phyloP scores from a whole-genome alignment of 140 eudicot species.

The Anethum foeniculum region DNA sequence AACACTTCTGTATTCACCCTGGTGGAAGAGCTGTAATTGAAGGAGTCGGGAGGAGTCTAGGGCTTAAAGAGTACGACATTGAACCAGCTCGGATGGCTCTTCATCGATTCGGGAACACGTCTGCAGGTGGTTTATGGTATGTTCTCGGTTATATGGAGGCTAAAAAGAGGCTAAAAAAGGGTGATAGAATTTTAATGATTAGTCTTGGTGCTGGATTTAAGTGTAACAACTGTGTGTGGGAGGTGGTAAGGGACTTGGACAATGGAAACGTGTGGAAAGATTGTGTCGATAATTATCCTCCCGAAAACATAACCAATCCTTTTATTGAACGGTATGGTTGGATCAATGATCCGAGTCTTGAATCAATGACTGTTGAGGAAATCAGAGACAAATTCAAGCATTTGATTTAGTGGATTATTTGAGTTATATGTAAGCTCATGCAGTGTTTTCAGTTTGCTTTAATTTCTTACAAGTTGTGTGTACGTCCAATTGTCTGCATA shows the following conservation, averaged over 20 bases:
- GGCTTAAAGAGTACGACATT: conserved; percentile 28
- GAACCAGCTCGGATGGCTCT: conserved; percentile 53
- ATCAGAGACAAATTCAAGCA: not conserved
- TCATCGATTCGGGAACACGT: conserved; percentile 48
- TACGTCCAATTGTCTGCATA: not conserved
- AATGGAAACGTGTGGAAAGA: conserved; percentile 6
- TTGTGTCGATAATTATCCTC: conserved; percentile 5
- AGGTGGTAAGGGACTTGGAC: conserved; percentile 9
- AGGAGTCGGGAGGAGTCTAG: conserved; percentile 28
- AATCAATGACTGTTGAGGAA: not conserved
- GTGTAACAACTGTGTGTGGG: conserved; percentile 24
- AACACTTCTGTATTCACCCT: conserved; percentile 51
- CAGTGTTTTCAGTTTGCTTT: not conserved
- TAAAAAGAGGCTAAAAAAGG: conserved; percentile 51
- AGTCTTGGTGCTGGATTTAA: conserved; percentile 55
- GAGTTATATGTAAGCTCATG: not conserved
- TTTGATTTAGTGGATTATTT: not conserved
- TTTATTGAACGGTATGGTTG: not conserved
- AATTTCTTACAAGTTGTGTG: not conserved
- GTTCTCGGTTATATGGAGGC: conserved; percentile 62
- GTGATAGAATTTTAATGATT: conserved; percentile 41
- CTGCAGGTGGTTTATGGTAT: conserved; percentile 48
- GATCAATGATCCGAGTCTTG: conserved; percentile 5
- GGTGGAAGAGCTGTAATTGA: conserved; percentile 51
- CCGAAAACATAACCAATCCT: not conserved